Percentiles rank a stretch among this genome's conserved stretches.
phyloP scores from a whole-genome alignment of 345 rosid genomes.

The Kernera saxatilis region DNA sequence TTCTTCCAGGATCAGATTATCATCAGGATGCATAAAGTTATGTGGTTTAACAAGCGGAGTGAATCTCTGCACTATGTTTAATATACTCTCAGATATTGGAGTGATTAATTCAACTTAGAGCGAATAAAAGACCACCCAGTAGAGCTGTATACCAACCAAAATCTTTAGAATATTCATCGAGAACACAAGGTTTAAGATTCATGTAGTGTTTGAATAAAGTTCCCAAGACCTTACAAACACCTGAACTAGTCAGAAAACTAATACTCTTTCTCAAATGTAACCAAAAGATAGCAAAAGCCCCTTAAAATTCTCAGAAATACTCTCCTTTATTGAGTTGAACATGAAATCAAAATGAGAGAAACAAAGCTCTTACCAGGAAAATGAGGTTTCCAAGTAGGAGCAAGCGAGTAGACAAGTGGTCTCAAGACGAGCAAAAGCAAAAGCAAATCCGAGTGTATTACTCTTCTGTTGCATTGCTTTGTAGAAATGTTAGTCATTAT shows the following conservation, averaged over 20 bases:
- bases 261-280: background rate
- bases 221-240: constrained; percentile 80
- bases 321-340: background rate
- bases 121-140: background rate
- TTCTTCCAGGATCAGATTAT: constrained; percentile 66
- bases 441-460: constrained; percentile 87
- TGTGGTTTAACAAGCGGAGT: constrained; percentile 72
- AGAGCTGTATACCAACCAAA: constrained; percentile 23
- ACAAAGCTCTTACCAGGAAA: constrained; percentile 52
- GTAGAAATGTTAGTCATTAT: background rate
- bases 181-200: constrained; percentile 93
- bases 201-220: constrained; percentile 91
- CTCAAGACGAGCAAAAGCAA: constrained; percentile 90
- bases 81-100: constrained; percentile 8
- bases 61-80: constrained; percentile 56
- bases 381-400: constrained; percentile 69
- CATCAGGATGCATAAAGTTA: constrained; percentile 81
- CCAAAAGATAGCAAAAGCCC: too few species aligned
- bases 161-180: constrained; percentile 95
- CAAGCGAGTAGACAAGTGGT: constrained; percentile 70
- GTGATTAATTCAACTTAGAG: background rate
- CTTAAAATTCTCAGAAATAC: background rate
- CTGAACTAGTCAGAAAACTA: background rate
- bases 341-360: too few species aligned
- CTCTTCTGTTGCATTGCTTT: background rate